Base-by-base conservation (phyloP, 1,139 yeast genomes). In the Meyerozyma guilliermondii region DNA sequence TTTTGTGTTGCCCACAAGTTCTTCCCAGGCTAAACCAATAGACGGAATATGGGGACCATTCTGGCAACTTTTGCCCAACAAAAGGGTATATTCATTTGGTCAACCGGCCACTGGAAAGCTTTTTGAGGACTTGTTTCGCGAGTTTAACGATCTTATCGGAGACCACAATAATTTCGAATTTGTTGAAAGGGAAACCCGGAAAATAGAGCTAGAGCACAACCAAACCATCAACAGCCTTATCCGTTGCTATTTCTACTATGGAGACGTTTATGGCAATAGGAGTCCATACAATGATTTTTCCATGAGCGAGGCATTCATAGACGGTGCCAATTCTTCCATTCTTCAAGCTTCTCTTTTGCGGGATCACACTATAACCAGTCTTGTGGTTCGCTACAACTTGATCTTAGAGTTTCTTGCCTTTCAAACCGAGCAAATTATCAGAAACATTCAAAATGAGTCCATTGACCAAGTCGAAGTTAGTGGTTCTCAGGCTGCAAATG, bases 21-120 rank as follows among this genome's bases (percentile, higher is more conserved):
- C 42, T 1, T 26, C 37, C 1, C 22, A 35, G 5, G 30, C 40
- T 1, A 38, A 36, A 1, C 56, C 62, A 23, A 53, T 67, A 2
- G 56, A 62, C 0, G 83, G 83, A 0, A 58, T 78, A 4, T 80
- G 84, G 84, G 84, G 84, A 0, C 84, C 84, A 0, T 79, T 71
- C 50, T 31, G 53, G 50, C 47, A 65, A 56, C 43, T 57, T 54
- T 18, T 53, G 52, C 26, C 57, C 44, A 56, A 44, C 2, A 35
- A 53, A 10, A 50, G 49, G 9, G 63, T 76, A 1, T 79, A 71
- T 43, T 77, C 77, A 44, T 77, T 75, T 42, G 85, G 85, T 0
- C 78, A 75, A 45, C 76, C 83, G 2, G 78, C 81, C 5, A 71
- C 83, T 0, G 85, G 85, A 2, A 67, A 72, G 45, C 56, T 79